Evolutionary conservation across 2,329 filamentous ascomycete genomes (phyloP), one percentile per base, ranked within the genome.

Genomic region (Blastomyces gilchristii): DNA sequence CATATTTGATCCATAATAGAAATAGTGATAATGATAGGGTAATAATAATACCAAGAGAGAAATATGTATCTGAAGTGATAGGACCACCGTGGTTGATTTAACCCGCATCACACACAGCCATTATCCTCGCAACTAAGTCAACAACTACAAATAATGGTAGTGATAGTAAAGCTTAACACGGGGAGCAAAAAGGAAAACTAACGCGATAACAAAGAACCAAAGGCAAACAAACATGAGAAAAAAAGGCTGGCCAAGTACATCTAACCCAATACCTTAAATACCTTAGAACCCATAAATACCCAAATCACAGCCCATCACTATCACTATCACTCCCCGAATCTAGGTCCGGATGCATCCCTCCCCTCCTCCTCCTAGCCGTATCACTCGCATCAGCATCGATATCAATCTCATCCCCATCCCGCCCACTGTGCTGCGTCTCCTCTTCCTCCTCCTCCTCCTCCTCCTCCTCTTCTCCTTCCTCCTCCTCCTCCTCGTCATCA

Each of bases 251-350:
- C 18, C 25, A 53, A 53, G 25, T 25, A 57, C 11, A n/a, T 62
- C 53, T 31, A 58, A 60, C 52, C 73, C 68, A 41, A 73, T 69
- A 63, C 65, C 66, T 8, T 4, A 4, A 22, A 22, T 22, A 22
- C n/a, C n/a, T 22, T 63, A 6, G 34, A 14, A 16, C 59, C 11
- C 6, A 16, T 53, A 41, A 14, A 45, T 61, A 59, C 53, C 45
- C 37, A 57, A 37, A 54, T 59, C 57, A 59, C 14, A 49, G 25
- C 57, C 59, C 52, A 62, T 66, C 63, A 52, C 63, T 65, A 16
- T 69, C 68, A 14, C 65, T 68, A 69, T 76, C 75, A 64, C 73
- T 60, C 65, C 76, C 75, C 64, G 72, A 69, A 68, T 77, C 74
- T 7, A 76, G 69, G 22, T 74, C 72, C 2, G 66, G 67, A 47